phyloP scores from a whole-genome alignment of 2,329 filamentous ascomycete species.

The Ceratocystis cacaofunesta region DNA sequence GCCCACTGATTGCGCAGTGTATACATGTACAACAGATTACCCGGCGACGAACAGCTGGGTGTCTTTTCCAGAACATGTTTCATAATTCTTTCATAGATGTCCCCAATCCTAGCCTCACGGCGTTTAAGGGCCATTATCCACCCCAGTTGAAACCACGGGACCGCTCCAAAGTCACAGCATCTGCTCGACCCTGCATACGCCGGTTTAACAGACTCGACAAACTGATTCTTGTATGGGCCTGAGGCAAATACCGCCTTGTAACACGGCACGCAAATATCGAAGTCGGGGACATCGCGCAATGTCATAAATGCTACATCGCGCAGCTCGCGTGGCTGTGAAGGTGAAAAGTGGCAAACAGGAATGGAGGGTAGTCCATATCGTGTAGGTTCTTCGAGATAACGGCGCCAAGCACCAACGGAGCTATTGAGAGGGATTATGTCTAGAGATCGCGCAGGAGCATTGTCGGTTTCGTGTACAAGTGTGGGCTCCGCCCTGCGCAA shows the following conservation, averaged over 20 bases:
- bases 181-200: slow-evolving; percentile 24
- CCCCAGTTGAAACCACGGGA: slow-evolving; percentile 69
- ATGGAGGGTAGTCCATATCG: slow-evolving; percentile 34
- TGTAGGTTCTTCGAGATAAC: slow-evolving; percentile 39
- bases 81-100: slow-evolving; percentile 52
- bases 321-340: slow-evolving; percentile 39
- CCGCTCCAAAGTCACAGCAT: slow-evolving; percentile 63
- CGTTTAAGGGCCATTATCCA: slow-evolving; percentile 69
- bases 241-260: slow-evolving; percentile 53
- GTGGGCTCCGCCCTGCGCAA: slow-evolving; percentile 9
- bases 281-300: slow-evolving; percentile 51
- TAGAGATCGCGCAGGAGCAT: neutral
- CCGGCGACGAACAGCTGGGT: slow-evolving; percentile 18
- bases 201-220: slow-evolving; percentile 40
- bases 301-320: slow-evolving; percentile 64
- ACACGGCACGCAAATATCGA: slow-evolving; percentile 74
- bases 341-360: slow-evolving; percentile 40
- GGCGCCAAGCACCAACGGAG: slow-evolving; percentile 31
- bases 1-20: slow-evolving; percentile 52
- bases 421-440: slow-evolving; percentile 10
- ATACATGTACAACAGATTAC: slow-evolving; percentile 51
- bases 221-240: slow-evolving; percentile 52
- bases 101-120: slow-evolving; percentile 44
- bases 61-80: slow-evolving; percentile 28
- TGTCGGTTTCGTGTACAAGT: neutral